phyloP scores from a whole-genome alignment of 2,329 filamentous ascomycete species.

The Paracorniculantispora psalliotae region DNA sequence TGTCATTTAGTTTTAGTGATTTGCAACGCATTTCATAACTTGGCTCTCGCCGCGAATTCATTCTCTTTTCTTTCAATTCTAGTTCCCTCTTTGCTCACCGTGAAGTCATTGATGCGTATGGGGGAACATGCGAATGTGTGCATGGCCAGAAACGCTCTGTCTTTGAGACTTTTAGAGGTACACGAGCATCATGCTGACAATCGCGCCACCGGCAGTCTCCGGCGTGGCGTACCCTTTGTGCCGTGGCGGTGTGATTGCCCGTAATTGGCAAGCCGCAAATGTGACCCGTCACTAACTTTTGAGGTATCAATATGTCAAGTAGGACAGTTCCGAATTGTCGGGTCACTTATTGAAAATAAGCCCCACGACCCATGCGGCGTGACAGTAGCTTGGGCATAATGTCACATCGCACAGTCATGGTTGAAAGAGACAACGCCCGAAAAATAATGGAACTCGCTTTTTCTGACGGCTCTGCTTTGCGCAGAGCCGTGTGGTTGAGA shows the following conservation, averaged over 20 bases:
- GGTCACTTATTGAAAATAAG: not conserved
- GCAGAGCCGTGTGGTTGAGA: not conserved
- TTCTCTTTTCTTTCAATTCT: not conserved
- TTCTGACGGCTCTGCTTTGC: too few species aligned
- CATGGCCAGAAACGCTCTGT: too few species aligned
- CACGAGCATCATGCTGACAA: too few species aligned
- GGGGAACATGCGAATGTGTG: too few species aligned
- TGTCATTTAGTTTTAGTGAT: conserved; percentile 1
- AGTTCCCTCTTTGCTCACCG: too few species aligned
- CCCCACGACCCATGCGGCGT: not conserved
- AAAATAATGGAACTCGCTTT: not conserved
- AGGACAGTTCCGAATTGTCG: conserved; percentile 2
- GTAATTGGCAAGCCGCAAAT: not conserved
- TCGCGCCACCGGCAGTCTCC: not conserved
- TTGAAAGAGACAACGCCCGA: not conserved
- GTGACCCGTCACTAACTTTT: not conserved
- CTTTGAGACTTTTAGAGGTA: too few species aligned
- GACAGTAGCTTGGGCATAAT: not conserved
- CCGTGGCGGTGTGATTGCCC: not conserved
- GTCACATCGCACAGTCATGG: not conserved
- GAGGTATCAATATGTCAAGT: not conserved
- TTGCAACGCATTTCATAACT: not conserved
- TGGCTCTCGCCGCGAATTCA: not conserved
- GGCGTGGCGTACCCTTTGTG: not conserved
- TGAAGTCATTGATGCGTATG: not conserved